Evolutionary conservation across 1,284 basidiomycete species (phyloP).

Genomic region (Golubevia sp.): DNA sequence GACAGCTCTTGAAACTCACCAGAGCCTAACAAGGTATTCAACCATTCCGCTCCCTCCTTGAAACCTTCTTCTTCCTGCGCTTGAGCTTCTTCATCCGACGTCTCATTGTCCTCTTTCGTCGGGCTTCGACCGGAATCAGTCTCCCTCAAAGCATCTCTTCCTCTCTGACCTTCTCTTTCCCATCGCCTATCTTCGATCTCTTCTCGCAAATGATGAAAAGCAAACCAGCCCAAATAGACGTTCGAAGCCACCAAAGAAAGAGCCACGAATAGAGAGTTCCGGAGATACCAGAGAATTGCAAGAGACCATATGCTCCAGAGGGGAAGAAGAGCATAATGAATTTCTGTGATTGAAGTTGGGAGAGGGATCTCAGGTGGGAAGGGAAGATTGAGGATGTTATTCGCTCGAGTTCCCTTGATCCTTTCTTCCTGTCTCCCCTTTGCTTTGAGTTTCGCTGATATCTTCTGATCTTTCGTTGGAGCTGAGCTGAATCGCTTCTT

Average conservation of each 20-base stretch:
- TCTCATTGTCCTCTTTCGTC: background rate
- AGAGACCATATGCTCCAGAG: conserved; percentile 18
- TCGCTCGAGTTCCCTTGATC: too few relatives aligned
- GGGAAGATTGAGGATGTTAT: conserved; percentile 15
- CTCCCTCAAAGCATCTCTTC: background rate
- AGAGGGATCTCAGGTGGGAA: conserved; percentile 21
- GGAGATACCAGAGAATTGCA: background rate
- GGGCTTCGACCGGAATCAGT: background rate
- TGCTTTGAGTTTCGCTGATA: background rate
- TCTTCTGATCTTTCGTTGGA: too few relatives aligned
- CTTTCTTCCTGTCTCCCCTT: conserved; percentile 7
- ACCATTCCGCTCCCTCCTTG: conserved; percentile 34
- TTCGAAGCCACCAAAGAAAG: conserved; percentile 15
- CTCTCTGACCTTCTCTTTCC: conserved; percentile 21
- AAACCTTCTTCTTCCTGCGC: conserved; percentile 4
- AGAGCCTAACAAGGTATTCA: conserved; percentile 26
- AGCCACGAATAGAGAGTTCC: conserved; percentile 3
- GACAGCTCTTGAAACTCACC: too few relatives aligned
- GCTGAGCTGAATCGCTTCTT: too few relatives aligned
- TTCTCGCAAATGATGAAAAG: conserved; percentile 8
- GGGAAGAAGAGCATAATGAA: conserved; percentile 17
- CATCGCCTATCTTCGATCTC: conserved; percentile 24
- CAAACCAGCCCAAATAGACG: conserved; percentile 33
- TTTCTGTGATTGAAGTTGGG: conserved; percentile 7
- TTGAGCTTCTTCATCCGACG: background rate